Evolutionary conservation across 1,284 basidiomycete genomes (phyloP), one percentile per base, ranked within the genome.

Genomic region (Lentinus polychrous): DNA sequence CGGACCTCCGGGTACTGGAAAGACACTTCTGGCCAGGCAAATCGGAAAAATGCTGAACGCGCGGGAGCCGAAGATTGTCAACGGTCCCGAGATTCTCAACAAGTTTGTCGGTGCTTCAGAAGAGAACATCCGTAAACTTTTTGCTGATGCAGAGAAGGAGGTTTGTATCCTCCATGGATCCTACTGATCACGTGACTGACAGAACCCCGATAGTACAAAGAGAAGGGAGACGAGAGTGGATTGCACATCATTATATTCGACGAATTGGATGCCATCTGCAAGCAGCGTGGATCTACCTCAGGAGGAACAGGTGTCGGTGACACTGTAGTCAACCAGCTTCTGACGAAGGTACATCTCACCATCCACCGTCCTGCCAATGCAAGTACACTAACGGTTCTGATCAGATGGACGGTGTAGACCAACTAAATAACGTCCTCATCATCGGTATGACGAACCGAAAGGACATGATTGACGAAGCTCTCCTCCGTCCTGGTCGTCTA

Each of bases 1-100:
- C 58, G 96, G 96, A 17, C 96, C 96, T 46, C 96, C 96, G 1
- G 95, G 96, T 62, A 99, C 96, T 8, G 96, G 96, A 56, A 99
- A 99, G 73, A 99, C 96, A 2, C 76, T 99, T 33, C 93, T 99
- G 75, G 96, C 96, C 3, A 78, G 96, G 40, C 96, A 99, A 73
- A 99, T 99, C 55, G 96, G 96, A 18, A 98, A 96, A 69, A 99
- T 99, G 94, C 76, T 99, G 53, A 99, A 99, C 61, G 95, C 96
- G 2, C 77, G 91, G 52, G 96, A 99, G 67, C 96, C 96, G 23
- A 99, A 99, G 70, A 83, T 99, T 51, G 96, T 99, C 53, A 99
- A 99, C 64, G 96, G 96, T 51, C 96, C 96, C 11, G 96, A 99
- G 71, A 86, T 98, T 50, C 72, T 99, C 53, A 98, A 91, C 74